Conservation (phyloP, 1,139 yeast species). For the Protomyces inundatus region DNA sequence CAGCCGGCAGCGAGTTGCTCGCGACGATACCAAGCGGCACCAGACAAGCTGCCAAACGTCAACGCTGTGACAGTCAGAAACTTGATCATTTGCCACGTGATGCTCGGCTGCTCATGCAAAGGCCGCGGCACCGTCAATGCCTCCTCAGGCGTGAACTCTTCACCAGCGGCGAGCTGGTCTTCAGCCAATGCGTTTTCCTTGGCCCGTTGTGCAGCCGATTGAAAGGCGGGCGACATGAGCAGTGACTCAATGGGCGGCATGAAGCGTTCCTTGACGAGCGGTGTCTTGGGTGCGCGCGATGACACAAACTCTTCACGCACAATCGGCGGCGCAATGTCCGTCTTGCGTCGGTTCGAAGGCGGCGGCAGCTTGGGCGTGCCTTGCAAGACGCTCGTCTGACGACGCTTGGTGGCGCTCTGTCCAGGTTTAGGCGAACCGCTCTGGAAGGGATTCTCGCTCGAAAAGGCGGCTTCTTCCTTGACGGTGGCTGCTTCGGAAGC, state of each 20-base stretch:
- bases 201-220: slow-evolving; percentile 23
- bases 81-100: slow-evolving; percentile 2
- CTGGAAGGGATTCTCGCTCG: slow-evolving; percentile 24
- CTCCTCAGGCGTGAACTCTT: slow-evolving; percentile 28
- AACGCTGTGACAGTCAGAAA: not conserved
- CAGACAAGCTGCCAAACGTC: slow-evolving; percentile 20
- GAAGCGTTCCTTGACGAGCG: slow-evolving; percentile 9
- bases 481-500: not conserved
- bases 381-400: slow-evolving; percentile 7
- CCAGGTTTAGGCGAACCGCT: slow-evolving; percentile 11
- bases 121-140: slow-evolving; percentile 16
- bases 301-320: not conserved
- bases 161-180: slow-evolving; percentile 2
- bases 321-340: not conserved
- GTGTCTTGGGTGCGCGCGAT: not conserved
- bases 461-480: slow-evolving; percentile 9
- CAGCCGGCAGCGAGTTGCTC: slow-evolving; percentile 39
- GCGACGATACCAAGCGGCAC: slow-evolving; percentile 37
- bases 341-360: slow-evolving; percentile 2
- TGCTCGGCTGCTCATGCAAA: slow-evolving; percentile 8
- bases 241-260: slow-evolving; percentile 17
- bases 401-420: slow-evolving; percentile 3
- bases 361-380: slow-evolving; percentile 15
- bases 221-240: slow-evolving; percentile 17
- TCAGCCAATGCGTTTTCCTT: slow-evolving; percentile 18